Conservation (phyloP, 2,329 filamentous ascomycete genomes). For the Eutypella sp. region DNA sequence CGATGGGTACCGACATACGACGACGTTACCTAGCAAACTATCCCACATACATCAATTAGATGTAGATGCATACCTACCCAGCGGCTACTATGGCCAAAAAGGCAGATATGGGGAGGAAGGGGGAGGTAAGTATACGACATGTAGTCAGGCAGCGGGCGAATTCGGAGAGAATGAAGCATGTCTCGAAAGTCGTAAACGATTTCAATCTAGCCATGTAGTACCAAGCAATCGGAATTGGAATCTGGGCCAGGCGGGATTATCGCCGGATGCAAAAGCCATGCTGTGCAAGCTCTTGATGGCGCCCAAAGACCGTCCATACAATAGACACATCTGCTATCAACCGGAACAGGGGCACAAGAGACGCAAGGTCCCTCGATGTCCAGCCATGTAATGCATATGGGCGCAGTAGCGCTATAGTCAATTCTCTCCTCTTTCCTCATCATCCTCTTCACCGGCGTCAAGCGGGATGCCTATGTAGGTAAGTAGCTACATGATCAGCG, state of each 20-base stretch:
- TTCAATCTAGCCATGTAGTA: background rate
- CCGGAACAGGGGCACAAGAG: background rate
- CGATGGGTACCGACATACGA: constrained; percentile 20
- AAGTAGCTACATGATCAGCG: background rate
- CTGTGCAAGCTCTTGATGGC: background rate
- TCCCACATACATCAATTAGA: constrained; percentile 1
- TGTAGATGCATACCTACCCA: background rate
- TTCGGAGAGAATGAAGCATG: background rate
- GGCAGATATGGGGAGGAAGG: background rate
- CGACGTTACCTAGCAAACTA: constrained; percentile 17
- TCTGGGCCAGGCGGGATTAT: constrained; percentile 1
- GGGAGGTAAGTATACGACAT: background rate
- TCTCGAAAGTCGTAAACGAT: background rate
- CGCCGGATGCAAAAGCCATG: constrained; percentile 2
- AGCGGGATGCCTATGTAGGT: background rate
- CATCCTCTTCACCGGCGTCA: background rate
- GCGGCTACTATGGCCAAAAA: background rate
- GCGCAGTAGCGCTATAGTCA: too few relatives aligned
- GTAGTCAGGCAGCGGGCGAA: background rate
- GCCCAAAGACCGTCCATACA: background rate
- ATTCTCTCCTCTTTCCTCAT: background rate
- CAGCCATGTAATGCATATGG: too few relatives aligned
- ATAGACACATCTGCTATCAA: background rate
- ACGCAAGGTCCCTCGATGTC: background rate
- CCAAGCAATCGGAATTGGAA: background rate